Evolutionary conservation across 2,329 filamentous ascomycete genomes (phyloP), one percentile per base, ranked within the genome.

Genomic region (Tolypocladium tundrense): DNA sequence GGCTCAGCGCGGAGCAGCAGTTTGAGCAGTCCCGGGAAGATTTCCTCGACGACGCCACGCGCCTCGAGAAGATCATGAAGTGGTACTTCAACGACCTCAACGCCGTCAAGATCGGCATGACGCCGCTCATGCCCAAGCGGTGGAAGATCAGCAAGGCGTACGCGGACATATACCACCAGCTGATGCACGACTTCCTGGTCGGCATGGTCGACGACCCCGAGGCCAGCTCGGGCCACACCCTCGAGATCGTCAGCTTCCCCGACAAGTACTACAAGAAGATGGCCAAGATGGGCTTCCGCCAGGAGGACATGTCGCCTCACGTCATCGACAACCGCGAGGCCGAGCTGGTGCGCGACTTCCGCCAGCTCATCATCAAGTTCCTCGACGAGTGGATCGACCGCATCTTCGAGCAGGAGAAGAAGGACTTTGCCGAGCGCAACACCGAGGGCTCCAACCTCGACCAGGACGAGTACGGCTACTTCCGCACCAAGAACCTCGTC

Each of bases 81-180:
- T 99, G 94, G 94, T 99, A 86, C 74, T 99, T 97, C 77, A 97
- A 97, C 75, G 93, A 99, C 71, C 82, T 99, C 42, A 96, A 95
- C 72, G 91, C 91, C 4, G 93, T 97, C 68, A 91, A 93, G 72
- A 82, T 95, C 61, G 93, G 94, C 68, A 96, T 99, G 90, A 84
- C 88, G 60, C 84, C 85, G 35, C 79, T 99, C 56, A 92, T 97
- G 84, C 94, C 95, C 10, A 93, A 90, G 74, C 96, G 94, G 72
- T 99, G 94, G 94, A 92, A 88, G 69, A 96, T 99, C 53, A 88
- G 92, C 75, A 87, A 88, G 70, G 94, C 89, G 1, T 99, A 96
- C 72, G 88, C 86, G 60, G 83, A 88, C 66, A 92, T 96, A 61
- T 99, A 99, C 70, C 94, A 99, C 75, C 81, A 84, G 63, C 82